These are phyloP conservation scores for Fusarium devonianum DNA, from an alignment of 2,329 filamentous ascomycete species.

Conservation along the genomic window DNA sequence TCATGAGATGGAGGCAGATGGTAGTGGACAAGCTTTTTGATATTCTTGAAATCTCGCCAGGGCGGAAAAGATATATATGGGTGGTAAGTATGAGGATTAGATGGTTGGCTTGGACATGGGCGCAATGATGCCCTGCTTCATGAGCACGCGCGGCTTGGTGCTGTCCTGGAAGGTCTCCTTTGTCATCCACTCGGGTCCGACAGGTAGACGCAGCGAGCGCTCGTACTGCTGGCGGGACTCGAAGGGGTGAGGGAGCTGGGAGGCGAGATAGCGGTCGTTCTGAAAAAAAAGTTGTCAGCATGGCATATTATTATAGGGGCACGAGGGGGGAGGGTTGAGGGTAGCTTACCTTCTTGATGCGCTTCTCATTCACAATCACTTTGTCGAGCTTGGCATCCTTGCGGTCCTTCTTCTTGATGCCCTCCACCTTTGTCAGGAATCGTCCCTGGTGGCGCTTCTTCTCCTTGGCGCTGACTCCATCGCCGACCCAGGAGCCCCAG, in stretches of 20 bases:
- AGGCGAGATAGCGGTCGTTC: constrained; percentile 88
- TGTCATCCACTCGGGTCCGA: constrained; percentile 96
- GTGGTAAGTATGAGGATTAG: constrained; percentile 32
- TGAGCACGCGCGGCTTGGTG: constrained; percentile 86
- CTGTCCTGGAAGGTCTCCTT: constrained; percentile 91
- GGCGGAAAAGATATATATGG: too few relatives aligned
- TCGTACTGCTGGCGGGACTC: constrained; percentile 91
- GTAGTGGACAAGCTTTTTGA: too few relatives aligned
- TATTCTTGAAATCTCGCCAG: constrained; percentile 23
- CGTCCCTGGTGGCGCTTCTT: constrained; percentile 68
- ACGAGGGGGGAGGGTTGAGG: background rate
- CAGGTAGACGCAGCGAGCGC: constrained; percentile 81
- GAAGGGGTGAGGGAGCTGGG: constrained; percentile 85
- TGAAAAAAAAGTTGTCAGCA: constrained; percentile 44
- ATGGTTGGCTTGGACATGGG: constrained; percentile 80
- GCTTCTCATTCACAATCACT: constrained; percentile 93
- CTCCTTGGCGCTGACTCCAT: constrained; percentile 76
- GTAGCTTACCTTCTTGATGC: constrained; percentile 76
- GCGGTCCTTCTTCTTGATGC: constrained; percentile 77
- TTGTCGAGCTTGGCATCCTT: constrained; percentile 82
- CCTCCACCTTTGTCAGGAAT: constrained; percentile 72
- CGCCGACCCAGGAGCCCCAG: constrained; percentile 92
- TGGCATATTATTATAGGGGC: background rate
- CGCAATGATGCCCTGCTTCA: constrained; percentile 90
- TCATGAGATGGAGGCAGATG: too few relatives aligned